Base-by-base conservation (phyloP, 2,329 filamentous ascomycete species). In the Penicillium palitans region DNA sequence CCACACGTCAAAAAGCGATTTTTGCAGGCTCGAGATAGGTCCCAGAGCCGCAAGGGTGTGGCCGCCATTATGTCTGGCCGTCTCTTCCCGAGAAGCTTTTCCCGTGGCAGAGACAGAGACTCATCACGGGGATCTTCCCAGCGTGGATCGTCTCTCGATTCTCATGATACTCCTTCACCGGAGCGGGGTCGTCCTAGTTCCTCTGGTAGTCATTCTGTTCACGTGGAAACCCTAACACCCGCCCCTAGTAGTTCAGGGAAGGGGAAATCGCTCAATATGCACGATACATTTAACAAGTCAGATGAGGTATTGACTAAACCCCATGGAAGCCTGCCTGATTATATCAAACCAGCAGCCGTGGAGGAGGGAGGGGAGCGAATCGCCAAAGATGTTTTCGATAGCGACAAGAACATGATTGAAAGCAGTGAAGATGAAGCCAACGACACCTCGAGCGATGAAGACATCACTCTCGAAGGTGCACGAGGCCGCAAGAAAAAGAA, bases 321-420 rank as follows among this genome's bases (percentile, higher is more conserved):
- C 6, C 82, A 84, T 19, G 87, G 89, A 29, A 84, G 80, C 51
- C 75, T 93, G 33, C 82, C 87, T 7, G 79, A 81, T 51, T 77
- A 90, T 24, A 82, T 87, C n/a, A 82, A 84, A 51, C 88, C 87
- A 2, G 21, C 54, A 3, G 57, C 59, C 7, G 55, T 60, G 4
- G 62, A 59, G 40, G 61, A 65, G 12, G 51, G 54, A 17, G 80
- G 81, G 39, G 77, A 80, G 41, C 84, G 90, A 50, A 74, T 93
- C 61, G 80, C 86, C 49, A 91, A 91, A 71, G 87, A 89, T 67
- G 86, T 89, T 44, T 86, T 86, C 24, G 87, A 89, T 63, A 87
- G 87, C 44, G 87, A 88, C 58, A 81, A 89, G 51, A 72, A 73
- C 47, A 79, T 79, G 2, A 85, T 88, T 39, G 85, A 87, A 64